A percentile compares a stretch with the other conserved stretches of the same genome.
Evolutionary conservation across 176 grass and related monocot genomes (phyloP).

Genomic region (Dactylis glomerata): DNA sequence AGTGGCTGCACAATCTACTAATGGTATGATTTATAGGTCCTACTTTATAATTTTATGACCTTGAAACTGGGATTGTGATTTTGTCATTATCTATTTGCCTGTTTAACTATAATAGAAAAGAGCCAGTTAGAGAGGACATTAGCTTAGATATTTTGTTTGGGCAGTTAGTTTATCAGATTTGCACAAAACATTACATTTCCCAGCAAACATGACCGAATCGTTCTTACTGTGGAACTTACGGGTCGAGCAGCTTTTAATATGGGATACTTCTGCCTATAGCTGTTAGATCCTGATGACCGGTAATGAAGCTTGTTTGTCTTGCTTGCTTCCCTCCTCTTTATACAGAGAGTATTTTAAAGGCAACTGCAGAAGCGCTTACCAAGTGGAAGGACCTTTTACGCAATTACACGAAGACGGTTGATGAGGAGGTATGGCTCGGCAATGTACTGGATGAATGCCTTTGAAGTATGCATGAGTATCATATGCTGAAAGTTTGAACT

Average conservation of each 20-base stretch:
- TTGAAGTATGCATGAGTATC: conserved; percentile 11
- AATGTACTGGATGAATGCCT: conserved; percentile 4
- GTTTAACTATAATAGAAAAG: neutral
- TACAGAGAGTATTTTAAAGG: conserved; percentile 53
- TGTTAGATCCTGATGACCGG: conserved; percentile 11
- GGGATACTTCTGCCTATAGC: neutral
- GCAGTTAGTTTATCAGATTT: neutral
- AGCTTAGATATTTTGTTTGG: neutral
- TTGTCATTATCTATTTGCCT: neutral
- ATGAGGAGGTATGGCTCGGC: conserved; percentile 67
- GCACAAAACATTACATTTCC: neutral
- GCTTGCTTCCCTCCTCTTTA: conserved; percentile 8
- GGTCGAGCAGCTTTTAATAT: neutral
- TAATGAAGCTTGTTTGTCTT: neutral
- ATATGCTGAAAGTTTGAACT: conserved; percentile 2
- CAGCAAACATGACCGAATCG: neutral
- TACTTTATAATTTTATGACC: neutral
- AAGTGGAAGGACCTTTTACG: conserved; percentile 80
- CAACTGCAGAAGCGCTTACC: conserved; percentile 50
- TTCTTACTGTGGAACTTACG: neutral
- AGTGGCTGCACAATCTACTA: conserved; percentile 52
- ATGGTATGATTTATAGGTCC: conserved; percentile 30
- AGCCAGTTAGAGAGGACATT: neutral
- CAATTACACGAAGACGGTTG: conserved; percentile 74
- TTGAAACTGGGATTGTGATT: neutral